Evolutionary conservation across 2,329 filamentous ascomycete genomes (phyloP).

Genomic region (Colletotrichum gigasporum): DNA sequence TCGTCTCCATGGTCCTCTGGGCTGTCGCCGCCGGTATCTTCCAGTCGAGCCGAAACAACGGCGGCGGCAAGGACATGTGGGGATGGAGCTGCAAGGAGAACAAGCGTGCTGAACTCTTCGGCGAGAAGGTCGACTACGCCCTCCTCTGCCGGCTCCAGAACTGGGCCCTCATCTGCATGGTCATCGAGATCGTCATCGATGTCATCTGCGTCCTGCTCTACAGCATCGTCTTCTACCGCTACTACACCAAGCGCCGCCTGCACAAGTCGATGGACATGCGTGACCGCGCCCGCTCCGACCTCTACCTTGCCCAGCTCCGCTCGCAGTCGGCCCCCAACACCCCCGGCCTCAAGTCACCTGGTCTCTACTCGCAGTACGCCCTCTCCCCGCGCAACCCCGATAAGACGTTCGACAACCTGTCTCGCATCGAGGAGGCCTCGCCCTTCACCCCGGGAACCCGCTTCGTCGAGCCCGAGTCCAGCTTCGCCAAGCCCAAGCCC

Average conservation of each 20-base stretch:
- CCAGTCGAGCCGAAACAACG: constrained; percentile 77
- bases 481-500: constrained; percentile 59
- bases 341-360: constrained; percentile 79
- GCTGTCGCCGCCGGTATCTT: constrained; percentile 84
- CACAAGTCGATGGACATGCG: constrained; percentile 97
- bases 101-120: constrained; percentile 78
- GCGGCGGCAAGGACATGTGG: constrained; percentile 89
- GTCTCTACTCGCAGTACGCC: constrained; percentile 53
- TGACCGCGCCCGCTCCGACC: constrained; percentile 91
- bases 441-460: constrained; percentile 65
- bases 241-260: constrained; percentile 95
- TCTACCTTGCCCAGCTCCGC: constrained; percentile 89
- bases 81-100: constrained; percentile 98
- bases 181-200: constrained; percentile 96
- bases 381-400: constrained; percentile 52
- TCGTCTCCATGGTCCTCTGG: constrained; percentile 94
- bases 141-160: constrained; percentile 94
- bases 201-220: constrained; percentile 92
- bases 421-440: constrained; percentile 49
- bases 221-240: constrained; percentile 94
- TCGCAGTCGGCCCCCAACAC: constrained; percentile 94
- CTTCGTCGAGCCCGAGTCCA: constrained; percentile 70
- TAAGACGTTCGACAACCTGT: constrained; percentile 62
- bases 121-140: constrained; percentile 84
- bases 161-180: constrained; percentile 95